A percentile compares a stretch with the other conserved stretches of the same genome.
Conservation (phyloP, 2,329 filamentous ascomycete species). For the Acarospora socialis region DNA sequence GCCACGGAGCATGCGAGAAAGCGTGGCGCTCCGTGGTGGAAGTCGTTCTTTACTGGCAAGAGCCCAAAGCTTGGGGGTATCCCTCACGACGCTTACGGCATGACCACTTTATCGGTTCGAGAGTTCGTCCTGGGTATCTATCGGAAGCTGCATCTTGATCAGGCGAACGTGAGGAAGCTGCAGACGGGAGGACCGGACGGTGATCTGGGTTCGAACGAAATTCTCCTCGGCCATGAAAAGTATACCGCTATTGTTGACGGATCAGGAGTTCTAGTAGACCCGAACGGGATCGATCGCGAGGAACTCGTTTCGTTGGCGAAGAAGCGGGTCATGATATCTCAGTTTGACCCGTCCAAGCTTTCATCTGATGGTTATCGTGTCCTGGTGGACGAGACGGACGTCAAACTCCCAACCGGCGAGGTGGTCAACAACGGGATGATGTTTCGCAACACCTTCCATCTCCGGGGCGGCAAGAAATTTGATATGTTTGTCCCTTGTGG, state of each 20-base stretch:
- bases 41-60: slow-evolving; percentile 99
- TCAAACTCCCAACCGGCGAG: slow-evolving; percentile 79
- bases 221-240: slow-evolving; percentile 87
- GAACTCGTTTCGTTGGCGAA: slow-evolving; percentile 78
- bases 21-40: slow-evolving; percentile 94
- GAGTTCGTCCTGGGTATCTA: slow-evolving; percentile 96
- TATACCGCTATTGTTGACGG: slow-evolving; percentile 95
- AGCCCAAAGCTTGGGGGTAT: slow-evolving; percentile 92
- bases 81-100: slow-evolving; percentile 88
- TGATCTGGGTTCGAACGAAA: slow-evolving; percentile 94
- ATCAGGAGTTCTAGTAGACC: slow-evolving; percentile 85
- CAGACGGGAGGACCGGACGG: slow-evolving; percentile 96
- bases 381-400: slow-evolving; percentile 76
- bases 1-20: slow-evolving; percentile 86
- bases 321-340: slow-evolving; percentile 72
- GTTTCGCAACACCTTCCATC: slow-evolving; percentile 96
- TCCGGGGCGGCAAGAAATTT: slow-evolving; percentile 60
- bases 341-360: slow-evolving; percentile 75
- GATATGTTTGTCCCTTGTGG: slow-evolving; percentile 93
- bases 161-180: slow-evolving; percentile 74
- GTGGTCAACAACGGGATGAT: slow-evolving; percentile 77
- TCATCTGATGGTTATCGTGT: slow-evolving; percentile 82
- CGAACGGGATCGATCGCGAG: slow-evolving; percentile 69
- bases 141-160: slow-evolving; percentile 83
- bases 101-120: slow-evolving; percentile 93